phyloP scores from a whole-genome alignment of 306 rosid genomes.

The Fragaria ananassa region DNA sequence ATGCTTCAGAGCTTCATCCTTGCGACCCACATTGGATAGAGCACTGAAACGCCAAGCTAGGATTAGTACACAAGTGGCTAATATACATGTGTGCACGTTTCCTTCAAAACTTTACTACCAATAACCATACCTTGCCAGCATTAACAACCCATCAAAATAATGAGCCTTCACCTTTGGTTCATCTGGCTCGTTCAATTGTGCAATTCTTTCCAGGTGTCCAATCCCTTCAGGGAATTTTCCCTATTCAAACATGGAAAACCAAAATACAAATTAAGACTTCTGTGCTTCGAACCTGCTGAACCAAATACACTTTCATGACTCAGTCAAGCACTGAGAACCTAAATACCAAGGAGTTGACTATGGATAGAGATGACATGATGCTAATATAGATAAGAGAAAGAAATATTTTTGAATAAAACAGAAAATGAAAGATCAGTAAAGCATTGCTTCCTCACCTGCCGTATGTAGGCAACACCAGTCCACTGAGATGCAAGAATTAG shows the following conservation, averaged over 20 bases:
- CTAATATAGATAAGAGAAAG: not conserved
- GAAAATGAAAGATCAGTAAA: not conserved
- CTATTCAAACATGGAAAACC: constrained; percentile 37
- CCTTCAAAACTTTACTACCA: not conserved
- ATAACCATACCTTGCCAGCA: constrained; percentile 64
- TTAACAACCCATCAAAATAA: constrained; percentile 72
- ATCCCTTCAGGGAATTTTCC: constrained; percentile 65
- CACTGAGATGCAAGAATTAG: constrained; percentile 82
- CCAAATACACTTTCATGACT: not conserved
- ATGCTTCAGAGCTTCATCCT: constrained; percentile 71
- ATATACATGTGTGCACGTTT: not conserved
- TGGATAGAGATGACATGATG: not conserved
- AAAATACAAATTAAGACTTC: constrained; percentile 11
- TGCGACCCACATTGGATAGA: constrained; percentile 58
- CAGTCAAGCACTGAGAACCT: constrained; percentile 5
- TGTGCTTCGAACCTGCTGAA: not conserved
- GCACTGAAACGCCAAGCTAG: constrained; percentile 48
- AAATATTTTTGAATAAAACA: not conserved
- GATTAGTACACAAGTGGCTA: not conserved
- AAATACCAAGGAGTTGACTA: constrained; percentile 5
- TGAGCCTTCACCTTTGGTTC: constrained; percentile 67
- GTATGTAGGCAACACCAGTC: constrained; percentile 77
- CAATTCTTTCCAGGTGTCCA: constrained; percentile 71
- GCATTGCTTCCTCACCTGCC: constrained; percentile 55
- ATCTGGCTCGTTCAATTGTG: constrained; percentile 70